Percentiles rank a stretch among this genome's conserved stretches.
Evolutionary conservation across 106 monocot genomes (phyloP).

Genomic region (Ottelia alismoides): DNA sequence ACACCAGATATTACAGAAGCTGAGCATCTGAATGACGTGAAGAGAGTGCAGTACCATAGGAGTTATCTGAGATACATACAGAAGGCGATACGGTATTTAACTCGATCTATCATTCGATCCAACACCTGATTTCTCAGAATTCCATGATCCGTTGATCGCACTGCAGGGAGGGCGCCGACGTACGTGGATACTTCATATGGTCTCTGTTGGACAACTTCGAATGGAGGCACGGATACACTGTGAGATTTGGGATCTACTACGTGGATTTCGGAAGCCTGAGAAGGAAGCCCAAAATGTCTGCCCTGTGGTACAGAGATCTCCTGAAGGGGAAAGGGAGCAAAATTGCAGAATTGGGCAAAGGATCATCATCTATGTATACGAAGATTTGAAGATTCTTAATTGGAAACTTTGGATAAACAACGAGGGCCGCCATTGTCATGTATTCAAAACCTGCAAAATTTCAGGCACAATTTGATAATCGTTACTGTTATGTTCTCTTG

Average conservation of each 20-base stretch:
- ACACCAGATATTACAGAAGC: background rate
- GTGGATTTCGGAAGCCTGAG: too few relatives aligned
- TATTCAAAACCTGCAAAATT: too few relatives aligned
- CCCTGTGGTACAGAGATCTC: slow-evolving; percentile 28
- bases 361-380: too few relatives aligned
- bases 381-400: too few relatives aligned
- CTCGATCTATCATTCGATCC: background rate
- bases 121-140: background rate
- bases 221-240: slow-evolving; percentile 26
- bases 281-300: too few relatives aligned
- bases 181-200: slow-evolving; percentile 35
- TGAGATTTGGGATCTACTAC: slow-evolving; percentile 35
- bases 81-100: slow-evolving; percentile 26
- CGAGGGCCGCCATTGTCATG: too few relatives aligned
- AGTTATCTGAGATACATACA: slow-evolving; percentile 25
- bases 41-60: slow-evolving; percentile 21
- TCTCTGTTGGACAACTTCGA: too few relatives aligned
- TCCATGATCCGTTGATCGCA: background rate
- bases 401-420: too few relatives aligned
- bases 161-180: slow-evolving; percentile 38
- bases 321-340: too few relatives aligned
- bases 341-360: too few relatives aligned
- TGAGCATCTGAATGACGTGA: slow-evolving; percentile 20
- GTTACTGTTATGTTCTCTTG: too few relatives aligned
- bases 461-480: too few relatives aligned